Base-by-base conservation (phyloP, 352 stramenopile species). In the Phytopythium oedochilum region DNA sequence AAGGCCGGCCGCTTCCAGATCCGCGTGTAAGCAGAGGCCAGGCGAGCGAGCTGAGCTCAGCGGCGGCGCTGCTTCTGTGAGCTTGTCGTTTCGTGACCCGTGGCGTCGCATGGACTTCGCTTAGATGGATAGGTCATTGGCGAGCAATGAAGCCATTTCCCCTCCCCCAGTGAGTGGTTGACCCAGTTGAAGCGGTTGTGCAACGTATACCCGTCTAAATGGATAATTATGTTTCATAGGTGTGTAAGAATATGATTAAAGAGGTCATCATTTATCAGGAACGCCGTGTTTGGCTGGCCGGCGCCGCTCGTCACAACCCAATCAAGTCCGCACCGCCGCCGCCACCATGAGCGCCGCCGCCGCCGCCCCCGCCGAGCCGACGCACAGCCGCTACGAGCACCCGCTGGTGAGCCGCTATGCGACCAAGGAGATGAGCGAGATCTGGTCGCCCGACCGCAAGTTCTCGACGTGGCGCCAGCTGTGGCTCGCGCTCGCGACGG, bases 361-460 rank as follows among this genome's bases (percentile, higher is more conserved):
- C 18, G 5, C 38, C 38, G n/a, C 42, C 42, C n/a, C 42, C 42
- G 55, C 59, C 31, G 64, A 82, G 47, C 38, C 59, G 26, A 71
- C 52, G 63, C 82, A 89, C 73, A 73, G 86, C 68, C 79, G 78
- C 63, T 96, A 96, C 57, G 83, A 96, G 74, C 85, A 96, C 72
- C 88, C 88, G 64, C 78, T 96, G 32, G 88, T 95, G 68, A 77
- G 66, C 57, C 94, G 95, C 71, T 99, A 99, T 75, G 96, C 96
- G 38, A 99, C 96, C 46, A 99, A 98, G 68, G 97, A 99, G 77
- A 99, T 99, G 97, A 99, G 93, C 64, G 96, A 97, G 66, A 90
- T 99, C 54, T 99, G 95, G 89, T 98, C 93, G 32, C 97, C 97
- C 0, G 89, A 97, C 69, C 97, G 96, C 83, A 99, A 99, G 80